phyloP scores from a whole-genome alignment of 73 alveolate genomes.

The Paramecium primaurelia region DNA sequence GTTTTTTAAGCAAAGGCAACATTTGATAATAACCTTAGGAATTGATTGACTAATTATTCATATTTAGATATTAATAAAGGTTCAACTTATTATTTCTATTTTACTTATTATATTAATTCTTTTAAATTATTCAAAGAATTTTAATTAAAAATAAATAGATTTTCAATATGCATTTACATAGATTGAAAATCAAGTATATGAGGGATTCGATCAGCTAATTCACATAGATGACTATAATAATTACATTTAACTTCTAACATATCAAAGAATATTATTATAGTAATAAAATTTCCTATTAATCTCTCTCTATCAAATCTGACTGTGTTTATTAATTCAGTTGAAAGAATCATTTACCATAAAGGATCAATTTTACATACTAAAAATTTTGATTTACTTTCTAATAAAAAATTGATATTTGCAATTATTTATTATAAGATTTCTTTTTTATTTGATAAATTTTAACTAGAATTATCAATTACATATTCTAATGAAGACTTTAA shows the following conservation, averaged over 20 bases:
- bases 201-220: constrained; percentile 29
- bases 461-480: constrained; percentile 38
- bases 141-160: not conserved
- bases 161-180: not conserved
- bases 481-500: constrained; percentile 39
- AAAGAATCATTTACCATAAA: constrained; percentile 25
- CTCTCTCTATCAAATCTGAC: not conserved
- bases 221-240: constrained; percentile 32
- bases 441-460: constrained; percentile 2
- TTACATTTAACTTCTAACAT: constrained; percentile 27
- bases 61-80: not conserved
- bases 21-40: not conserved
- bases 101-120: not conserved
- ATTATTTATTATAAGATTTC: not conserved
- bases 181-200: not conserved
- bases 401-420: not conserved
- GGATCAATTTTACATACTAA: constrained; percentile 46
- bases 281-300: not conserved
- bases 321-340: constrained; percentile 12
- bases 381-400: constrained; percentile 7
- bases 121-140: not conserved
- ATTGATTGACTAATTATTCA: constrained; percentile 30
- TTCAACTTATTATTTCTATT: constrained; percentile 20
- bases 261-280: not conserved
- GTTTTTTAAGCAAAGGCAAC: constrained; percentile 14